These are phyloP conservation scores for Candida incommunis DNA, from an alignment of 805 yeast genomes.

Conservation along the genomic window DNA sequence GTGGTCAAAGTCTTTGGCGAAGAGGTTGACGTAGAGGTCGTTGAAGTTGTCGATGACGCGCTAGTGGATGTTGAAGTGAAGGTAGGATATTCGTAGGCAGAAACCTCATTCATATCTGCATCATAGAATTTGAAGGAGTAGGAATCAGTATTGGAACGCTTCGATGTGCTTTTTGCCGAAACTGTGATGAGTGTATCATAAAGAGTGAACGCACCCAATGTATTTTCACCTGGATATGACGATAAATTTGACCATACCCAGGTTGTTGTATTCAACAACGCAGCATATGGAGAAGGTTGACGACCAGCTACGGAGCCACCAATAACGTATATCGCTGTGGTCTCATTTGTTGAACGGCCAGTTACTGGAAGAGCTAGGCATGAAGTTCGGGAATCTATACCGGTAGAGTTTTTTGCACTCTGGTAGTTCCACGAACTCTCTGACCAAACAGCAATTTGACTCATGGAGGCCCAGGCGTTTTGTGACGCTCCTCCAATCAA, in stretches of 20 bases:
- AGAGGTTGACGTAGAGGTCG: constrained; percentile 12
- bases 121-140: constrained; percentile 7
- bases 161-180: constrained; percentile 1
- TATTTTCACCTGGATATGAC: constrained; percentile 16
- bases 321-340: constrained; percentile 14
- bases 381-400: constrained; percentile 37
- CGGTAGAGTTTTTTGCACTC: constrained; percentile 18
- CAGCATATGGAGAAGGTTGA: constrained; percentile 29
- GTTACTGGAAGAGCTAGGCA: constrained; percentile 46
- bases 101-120: constrained; percentile 5
- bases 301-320: constrained; percentile 42
- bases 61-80: constrained; percentile 10
- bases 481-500: constrained; percentile 54
- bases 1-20: constrained; percentile 16
- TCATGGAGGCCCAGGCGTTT: constrained; percentile 57
- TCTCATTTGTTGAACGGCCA: constrained; percentile 8
- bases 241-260: constrained; percentile 29
- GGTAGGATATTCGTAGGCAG: not conserved
- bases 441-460: constrained; percentile 63
- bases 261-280: constrained; percentile 26
- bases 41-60: constrained; percentile 7
- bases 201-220: constrained; percentile 37
- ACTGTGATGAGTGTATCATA: constrained; percentile 37
- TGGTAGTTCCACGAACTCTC: constrained; percentile 54
- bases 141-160: constrained; percentile 4